Evolutionary conservation across 2,329 filamentous ascomycete genomes (phyloP).

Genomic region (Calonectria hongkongensis): DNA sequence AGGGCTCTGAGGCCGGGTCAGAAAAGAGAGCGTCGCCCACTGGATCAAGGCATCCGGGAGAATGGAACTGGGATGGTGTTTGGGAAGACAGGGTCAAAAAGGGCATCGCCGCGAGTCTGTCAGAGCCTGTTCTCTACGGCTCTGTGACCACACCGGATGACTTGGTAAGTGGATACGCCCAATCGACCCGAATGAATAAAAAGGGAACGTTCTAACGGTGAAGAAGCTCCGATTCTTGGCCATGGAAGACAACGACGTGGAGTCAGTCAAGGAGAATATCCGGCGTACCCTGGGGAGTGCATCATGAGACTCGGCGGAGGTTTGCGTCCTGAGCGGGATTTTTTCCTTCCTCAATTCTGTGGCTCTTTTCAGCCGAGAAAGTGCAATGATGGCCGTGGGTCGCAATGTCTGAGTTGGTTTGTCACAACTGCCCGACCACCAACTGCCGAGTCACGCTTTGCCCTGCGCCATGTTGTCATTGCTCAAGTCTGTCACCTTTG

Average conservation of each 20-base stretch:
- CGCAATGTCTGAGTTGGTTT: slow-evolving; percentile 19
- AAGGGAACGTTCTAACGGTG: slow-evolving; percentile 40
- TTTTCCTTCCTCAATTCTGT: background rate
- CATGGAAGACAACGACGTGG: slow-evolving; percentile 76
- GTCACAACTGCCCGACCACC: slow-evolving; percentile 17
- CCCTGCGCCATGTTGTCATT: slow-evolving; percentile 23
- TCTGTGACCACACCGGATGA: slow-evolving; percentile 78
- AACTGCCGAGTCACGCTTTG: slow-evolving; percentile 7
- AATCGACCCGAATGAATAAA: background rate
- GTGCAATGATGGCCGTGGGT: background rate
- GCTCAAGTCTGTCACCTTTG: slow-evolving; percentile 2
- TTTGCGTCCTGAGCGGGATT: slow-evolving; percentile 6
- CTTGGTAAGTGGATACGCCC: slow-evolving; percentile 72
- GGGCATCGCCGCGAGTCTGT: slow-evolving; percentile 84
- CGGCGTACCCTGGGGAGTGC: slow-evolving; percentile 68
- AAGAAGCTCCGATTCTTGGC: slow-evolving; percentile 79
- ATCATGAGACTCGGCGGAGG: slow-evolving; percentile 43
- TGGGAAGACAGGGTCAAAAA: slow-evolving; percentile 93
- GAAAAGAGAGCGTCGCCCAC: slow-evolving; percentile 35
- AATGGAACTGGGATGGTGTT: slow-evolving; percentile 99
- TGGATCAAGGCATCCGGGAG: slow-evolving; percentile 72
- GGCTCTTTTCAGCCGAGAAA: slow-evolving; percentile 8
- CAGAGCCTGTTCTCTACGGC: slow-evolving; percentile 87
- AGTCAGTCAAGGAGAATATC: slow-evolving; percentile 75
- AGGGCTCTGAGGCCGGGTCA: slow-evolving; percentile 19